Evolutionary conservation across 129 eudicot genomes (phyloP).

Genomic region (Apium graveolens): DNA sequence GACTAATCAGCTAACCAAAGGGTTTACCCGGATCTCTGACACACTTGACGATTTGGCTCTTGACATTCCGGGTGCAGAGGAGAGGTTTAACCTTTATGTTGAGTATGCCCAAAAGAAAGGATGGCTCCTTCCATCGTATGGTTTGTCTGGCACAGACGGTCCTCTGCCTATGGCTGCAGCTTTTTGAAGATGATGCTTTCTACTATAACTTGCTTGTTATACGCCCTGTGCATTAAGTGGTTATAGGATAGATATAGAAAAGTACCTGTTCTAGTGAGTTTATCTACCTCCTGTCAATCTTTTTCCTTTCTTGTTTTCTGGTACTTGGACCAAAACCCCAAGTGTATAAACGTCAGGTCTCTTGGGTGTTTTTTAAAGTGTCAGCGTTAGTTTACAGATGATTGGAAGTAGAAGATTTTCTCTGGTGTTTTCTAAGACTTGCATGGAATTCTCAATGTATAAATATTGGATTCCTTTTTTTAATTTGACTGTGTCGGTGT

Average conservation of each 20-base stretch:
- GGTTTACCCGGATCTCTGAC: conserved; percentile 64
- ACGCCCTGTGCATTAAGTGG: not conserved
- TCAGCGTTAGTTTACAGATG: not conserved
- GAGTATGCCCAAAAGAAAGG: conserved; percentile 53
- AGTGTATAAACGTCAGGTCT: not conserved
- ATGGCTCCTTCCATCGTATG: conserved; percentile 49
- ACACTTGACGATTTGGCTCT: conserved; percentile 83
- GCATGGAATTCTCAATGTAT: not conserved
- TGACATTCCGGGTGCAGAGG: conserved; percentile 78
- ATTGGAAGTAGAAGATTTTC: not conserved
- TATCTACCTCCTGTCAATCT: not conserved
- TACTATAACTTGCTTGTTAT: not conserved
- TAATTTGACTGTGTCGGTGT: not conserved
- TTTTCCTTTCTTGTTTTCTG: not conserved
- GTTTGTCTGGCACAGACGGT: conserved; percentile 14
- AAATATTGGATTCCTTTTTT: not conserved
- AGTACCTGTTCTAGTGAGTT: not conserved
- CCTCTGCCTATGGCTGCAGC: not conserved
- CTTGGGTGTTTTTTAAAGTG: not conserved
- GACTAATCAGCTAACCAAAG: conserved; percentile 83
- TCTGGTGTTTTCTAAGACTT: not conserved
- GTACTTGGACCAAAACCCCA: not conserved
- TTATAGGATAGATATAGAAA: not conserved
- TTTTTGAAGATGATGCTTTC: not conserved
- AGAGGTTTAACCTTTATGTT: conserved; percentile 42